A percentile compares a stretch with the other conserved stretches of the same genome.
Evolutionary conservation across 2,329 filamentous ascomycete genomes (phyloP).

Genomic region (Cryphonectria japonica): DNA sequence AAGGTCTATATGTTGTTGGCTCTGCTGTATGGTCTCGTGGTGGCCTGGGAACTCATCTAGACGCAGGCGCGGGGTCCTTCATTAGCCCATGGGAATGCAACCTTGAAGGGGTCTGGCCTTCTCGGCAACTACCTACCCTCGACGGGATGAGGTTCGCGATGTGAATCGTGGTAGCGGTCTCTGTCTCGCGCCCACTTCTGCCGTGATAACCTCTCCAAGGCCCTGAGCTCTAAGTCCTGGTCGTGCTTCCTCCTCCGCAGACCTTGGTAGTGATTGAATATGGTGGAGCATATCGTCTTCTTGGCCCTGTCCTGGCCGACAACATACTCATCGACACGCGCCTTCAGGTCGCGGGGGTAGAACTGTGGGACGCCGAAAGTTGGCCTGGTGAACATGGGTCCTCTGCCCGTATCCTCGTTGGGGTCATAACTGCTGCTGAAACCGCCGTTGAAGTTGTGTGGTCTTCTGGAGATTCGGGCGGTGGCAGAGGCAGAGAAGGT

Average conservation of each 20-base stretch:
- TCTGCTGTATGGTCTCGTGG: slow-evolving; percentile 50
- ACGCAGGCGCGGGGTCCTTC: slow-evolving; percentile 31
- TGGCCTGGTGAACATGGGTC: slow-evolving; percentile 62
- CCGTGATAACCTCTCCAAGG: slow-evolving; percentile 67
- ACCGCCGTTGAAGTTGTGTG: slow-evolving; percentile 57
- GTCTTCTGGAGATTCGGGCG: slow-evolving; percentile 43
- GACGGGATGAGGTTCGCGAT: slow-evolving; percentile 69
- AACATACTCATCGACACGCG: slow-evolving; percentile 92
- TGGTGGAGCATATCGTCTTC: slow-evolving; percentile 87
- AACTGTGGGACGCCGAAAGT: slow-evolving; percentile 65
- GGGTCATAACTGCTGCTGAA: slow-evolving; percentile 65
- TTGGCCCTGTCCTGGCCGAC: slow-evolving; percentile 95
- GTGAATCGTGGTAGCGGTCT: slow-evolving; percentile 52
- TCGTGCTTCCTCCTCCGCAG: slow-evolving; percentile 78
- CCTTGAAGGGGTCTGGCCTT: slow-evolving; percentile 31
- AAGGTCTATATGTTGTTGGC: slow-evolving; percentile 37
- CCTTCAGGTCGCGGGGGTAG: slow-evolving; percentile 75
- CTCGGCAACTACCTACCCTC: slow-evolving; percentile 65
- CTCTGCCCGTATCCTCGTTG: slow-evolving; percentile 53
- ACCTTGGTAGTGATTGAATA: slow-evolving; percentile 96
- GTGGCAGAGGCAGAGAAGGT: slow-evolving; percentile 38
- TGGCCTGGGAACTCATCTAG: slow-evolving; percentile 62
- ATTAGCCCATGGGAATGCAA: slow-evolving; percentile 40
- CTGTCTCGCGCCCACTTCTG: slow-evolving; percentile 74
- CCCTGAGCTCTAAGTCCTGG: slow-evolving; percentile 65